A percentile compares a stretch with the other conserved stretches of the same genome.
phyloP scores from a whole-genome alignment of 768 basidiomycete genomes.

The Xerocomus potaroensis region DNA sequence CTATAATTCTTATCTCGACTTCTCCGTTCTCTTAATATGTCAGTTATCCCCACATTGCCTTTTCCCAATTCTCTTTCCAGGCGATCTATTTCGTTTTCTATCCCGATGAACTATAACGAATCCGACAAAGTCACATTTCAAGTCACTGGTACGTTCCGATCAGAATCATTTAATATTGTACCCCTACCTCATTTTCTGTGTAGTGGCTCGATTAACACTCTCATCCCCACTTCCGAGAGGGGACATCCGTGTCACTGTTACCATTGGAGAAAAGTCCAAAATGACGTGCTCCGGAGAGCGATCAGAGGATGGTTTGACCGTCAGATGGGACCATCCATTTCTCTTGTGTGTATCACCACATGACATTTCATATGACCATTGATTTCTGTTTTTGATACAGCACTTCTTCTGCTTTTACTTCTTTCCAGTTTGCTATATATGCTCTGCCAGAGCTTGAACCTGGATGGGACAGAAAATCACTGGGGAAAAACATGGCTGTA shows the following conservation, averaged over 20 bases:
- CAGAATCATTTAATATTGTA: background rate
- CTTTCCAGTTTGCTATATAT: background rate
- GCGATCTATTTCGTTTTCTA: too few species aligned
- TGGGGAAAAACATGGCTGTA: background rate
- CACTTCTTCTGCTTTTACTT: background rate
- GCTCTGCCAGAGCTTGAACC: background rate
- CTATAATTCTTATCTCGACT: too few species aligned
- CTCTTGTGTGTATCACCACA: background rate
- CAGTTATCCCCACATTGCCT: too few species aligned
- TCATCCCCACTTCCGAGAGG: background rate
- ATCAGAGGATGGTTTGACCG: background rate
- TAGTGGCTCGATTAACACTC: background rate
- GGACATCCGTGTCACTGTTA: background rate
- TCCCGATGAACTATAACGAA: background rate
- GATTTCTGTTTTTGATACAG: background rate
- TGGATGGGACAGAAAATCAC: background rate
- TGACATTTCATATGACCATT: background rate
- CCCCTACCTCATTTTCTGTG: background rate
- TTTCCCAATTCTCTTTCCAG: too few species aligned
- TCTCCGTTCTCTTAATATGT: too few species aligned
- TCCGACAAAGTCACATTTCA: background rate
- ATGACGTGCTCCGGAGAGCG: background rate
- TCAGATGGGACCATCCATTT: background rate
- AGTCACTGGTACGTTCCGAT: background rate
- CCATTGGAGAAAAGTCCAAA: background rate